Evolutionary conservation across 2,329 filamentous ascomycete genomes (phyloP).

Genomic region (Aspergillus amoenus): DNA sequence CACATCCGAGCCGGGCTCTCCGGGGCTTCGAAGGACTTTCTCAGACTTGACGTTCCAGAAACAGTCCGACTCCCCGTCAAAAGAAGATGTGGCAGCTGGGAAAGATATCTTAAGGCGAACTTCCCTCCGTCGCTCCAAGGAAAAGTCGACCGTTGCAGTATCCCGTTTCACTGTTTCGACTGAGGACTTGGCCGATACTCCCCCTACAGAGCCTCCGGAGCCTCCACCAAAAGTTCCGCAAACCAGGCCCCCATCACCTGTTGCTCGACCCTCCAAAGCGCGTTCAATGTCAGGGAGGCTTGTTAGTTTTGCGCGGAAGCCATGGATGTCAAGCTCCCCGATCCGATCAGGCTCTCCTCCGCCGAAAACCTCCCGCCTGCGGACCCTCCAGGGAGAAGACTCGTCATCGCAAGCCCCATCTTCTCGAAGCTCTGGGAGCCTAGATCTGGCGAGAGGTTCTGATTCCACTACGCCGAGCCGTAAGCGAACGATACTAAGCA

Average conservation of each 20-base stretch:
- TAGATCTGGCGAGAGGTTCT: slow-evolving; percentile 19
- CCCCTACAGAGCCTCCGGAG: slow-evolving; percentile 20
- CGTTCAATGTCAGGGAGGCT: slow-evolving; percentile 52
- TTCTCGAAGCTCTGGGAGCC: slow-evolving; percentile 18
- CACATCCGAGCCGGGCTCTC: slow-evolving; percentile 30
- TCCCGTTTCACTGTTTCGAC: slow-evolving; percentile 39
- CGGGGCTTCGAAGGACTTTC: slow-evolving; percentile 50
- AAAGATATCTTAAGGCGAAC: slow-evolving; percentile 44
- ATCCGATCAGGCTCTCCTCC: slow-evolving; percentile 50
- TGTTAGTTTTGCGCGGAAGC: slow-evolving; percentile 51
- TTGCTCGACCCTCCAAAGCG: slow-evolving; percentile 40
- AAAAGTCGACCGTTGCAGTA: slow-evolving; percentile 30
- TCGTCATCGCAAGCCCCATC: slow-evolving; percentile 23
- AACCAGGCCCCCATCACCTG: slow-evolving; percentile 30
- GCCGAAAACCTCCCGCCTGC: slow-evolving; percentile 29
- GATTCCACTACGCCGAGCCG: slow-evolving; percentile 23
- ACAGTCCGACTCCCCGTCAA: slow-evolving; percentile 37
- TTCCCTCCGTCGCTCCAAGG: slow-evolving; percentile 39
- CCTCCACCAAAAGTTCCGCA: slow-evolving; percentile 22
- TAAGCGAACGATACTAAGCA: slow-evolving; percentile 35
- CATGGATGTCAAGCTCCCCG: slow-evolving; percentile 46
- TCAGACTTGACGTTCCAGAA: slow-evolving; percentile 48
- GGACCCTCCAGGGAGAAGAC: slow-evolving; percentile 27
- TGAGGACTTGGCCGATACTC: slow-evolving; percentile 34
- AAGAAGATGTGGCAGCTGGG: slow-evolving; percentile 39